Percentiles rank a stretch among this genome's conserved stretches.
These are phyloP conservation scores for Thielaviopsis populi DNA, from an alignment of 2,329 filamentous ascomycete genomes.

Conservation along the genomic window DNA sequence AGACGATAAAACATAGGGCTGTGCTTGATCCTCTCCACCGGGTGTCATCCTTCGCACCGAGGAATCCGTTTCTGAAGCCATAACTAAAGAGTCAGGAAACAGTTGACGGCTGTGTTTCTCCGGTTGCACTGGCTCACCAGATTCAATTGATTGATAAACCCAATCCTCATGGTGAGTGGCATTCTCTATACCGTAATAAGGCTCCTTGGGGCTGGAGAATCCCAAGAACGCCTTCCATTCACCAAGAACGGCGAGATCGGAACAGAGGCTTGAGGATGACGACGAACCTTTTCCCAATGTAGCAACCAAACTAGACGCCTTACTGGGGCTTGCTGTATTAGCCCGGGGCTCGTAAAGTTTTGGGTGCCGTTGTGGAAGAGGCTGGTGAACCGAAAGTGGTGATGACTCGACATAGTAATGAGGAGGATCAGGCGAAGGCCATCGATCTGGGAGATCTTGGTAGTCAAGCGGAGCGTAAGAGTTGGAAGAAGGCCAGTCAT, in stretches of 20 bases:
- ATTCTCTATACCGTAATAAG: neutral
- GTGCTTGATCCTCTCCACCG: neutral
- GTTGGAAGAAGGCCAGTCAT: neutral
- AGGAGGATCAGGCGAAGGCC: neutral
- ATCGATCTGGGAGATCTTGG: neutral
- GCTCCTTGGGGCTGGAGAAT: neutral
- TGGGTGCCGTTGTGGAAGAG: conserved; percentile 6
- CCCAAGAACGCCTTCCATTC: conserved; percentile 12
- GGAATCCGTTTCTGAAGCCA: neutral
- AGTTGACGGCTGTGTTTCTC: neutral
- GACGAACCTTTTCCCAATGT: neutral
- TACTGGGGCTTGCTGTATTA: neutral
- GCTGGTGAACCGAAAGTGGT: conserved; percentile 8
- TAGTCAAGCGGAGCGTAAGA: neutral
- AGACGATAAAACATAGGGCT: neutral
- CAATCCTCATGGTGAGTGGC: neutral
- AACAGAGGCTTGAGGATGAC: conserved; percentile 7
- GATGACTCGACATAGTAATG: conserved; percentile 9
- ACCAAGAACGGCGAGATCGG: conserved; percentile 3
- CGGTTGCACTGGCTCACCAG: neutral
- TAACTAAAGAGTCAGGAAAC: neutral
- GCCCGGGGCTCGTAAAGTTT: neutral
- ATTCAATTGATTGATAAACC: neutral
- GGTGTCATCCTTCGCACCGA: neutral
- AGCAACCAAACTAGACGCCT: neutral